Evolutionary conservation across 768 basidiomycete genomes (phyloP).

Genomic region (Auriscalpium orientale): DNA sequence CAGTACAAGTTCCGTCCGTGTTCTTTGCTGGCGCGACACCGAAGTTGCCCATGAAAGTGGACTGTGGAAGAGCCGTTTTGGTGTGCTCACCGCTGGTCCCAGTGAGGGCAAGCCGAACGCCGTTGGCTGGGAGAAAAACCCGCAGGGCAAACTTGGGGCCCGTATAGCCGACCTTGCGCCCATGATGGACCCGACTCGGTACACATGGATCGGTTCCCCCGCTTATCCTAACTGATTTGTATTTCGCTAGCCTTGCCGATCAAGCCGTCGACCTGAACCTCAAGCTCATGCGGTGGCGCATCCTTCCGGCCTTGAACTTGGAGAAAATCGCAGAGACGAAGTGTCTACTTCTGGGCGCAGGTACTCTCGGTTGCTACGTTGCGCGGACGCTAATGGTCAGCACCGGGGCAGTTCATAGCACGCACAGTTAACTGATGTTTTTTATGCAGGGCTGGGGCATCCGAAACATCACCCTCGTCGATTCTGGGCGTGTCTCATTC

Average conservation of each 20-base stretch:
- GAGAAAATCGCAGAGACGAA: constrained; percentile 76
- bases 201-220: constrained; percentile 4
- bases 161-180: constrained; percentile 86
- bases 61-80: constrained; percentile 59
- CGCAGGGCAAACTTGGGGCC: constrained; percentile 78
- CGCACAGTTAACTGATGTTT: not conserved
- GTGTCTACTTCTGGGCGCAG: constrained; percentile 88
- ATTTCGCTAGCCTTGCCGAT: constrained; percentile 66
- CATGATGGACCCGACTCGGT: constrained; percentile 93
- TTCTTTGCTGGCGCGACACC: constrained; percentile 74
- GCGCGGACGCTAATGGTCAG: constrained; percentile 83
- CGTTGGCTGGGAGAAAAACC: constrained; percentile 96
- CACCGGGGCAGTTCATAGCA: not conserved
- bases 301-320: constrained; percentile 81
- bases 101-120: constrained; percentile 43
- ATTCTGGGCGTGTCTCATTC: constrained; percentile 87
- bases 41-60: constrained; percentile 36
- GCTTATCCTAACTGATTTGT: not conserved
- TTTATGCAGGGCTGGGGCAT: constrained; percentile 84
- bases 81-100: constrained; percentile 34
- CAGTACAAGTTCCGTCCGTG: constrained; percentile 40
- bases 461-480: constrained; percentile 85
- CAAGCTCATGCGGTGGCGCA: constrained; percentile 97
- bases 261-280: constrained; percentile 98
- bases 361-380: constrained; percentile 96